A percentile compares a stretch with the other conserved stretches of the same genome.
phyloP scores from a whole-genome alignment of 2,329 filamentous ascomycete species.

The Fusarium nelsonii region DNA sequence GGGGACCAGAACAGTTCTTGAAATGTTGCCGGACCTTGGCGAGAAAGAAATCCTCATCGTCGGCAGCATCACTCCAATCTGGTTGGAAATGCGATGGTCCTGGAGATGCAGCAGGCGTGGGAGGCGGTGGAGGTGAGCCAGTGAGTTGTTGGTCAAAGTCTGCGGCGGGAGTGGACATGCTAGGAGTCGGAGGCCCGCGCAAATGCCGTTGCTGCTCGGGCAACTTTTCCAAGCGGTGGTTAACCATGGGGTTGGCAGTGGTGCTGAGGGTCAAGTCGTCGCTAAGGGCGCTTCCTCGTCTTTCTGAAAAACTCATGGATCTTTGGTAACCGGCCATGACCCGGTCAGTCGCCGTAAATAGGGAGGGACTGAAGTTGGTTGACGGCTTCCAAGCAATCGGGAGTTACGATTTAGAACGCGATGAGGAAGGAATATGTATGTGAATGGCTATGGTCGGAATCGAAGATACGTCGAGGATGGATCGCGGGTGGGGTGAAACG shows the following conservation, averaged over 20 bases:
- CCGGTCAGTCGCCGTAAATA: slow-evolving; percentile 36
- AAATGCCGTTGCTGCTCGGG: slow-evolving; percentile 55
- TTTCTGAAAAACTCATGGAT: slow-evolving; percentile 71
- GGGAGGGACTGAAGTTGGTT: slow-evolving; percentile 14
- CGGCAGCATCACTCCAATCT: slow-evolving; percentile 82
- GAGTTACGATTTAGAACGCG: slow-evolving; percentile 26
- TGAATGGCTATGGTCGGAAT: slow-evolving; percentile 35
- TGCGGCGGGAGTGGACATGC: slow-evolving; percentile 73
- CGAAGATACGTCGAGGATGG: slow-evolving; percentile 35
- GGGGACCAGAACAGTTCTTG: slow-evolving; percentile 77
- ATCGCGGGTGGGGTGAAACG: slow-evolving; percentile 35
- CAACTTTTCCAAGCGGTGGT: slow-evolving; percentile 65
- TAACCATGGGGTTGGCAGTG: slow-evolving; percentile 58
- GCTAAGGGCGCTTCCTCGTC: slow-evolving; percentile 68
- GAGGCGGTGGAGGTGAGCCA: slow-evolving; percentile 72
- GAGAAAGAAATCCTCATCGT: slow-evolving; percentile 86
- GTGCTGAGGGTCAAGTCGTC: slow-evolving; percentile 70
- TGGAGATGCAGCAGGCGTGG: slow-evolving; percentile 74
- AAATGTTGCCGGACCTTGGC: slow-evolving; percentile 85
- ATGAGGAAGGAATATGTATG: slow-evolving; percentile 22
- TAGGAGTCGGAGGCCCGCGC: slow-evolving; percentile 73
- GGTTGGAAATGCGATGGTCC: slow-evolving; percentile 71
- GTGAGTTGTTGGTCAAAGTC: slow-evolving; percentile 73
- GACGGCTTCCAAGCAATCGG: slow-evolving; percentile 17
- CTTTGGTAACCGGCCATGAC: slow-evolving; percentile 56